Evolutionary conservation across 371 early-diverging fungal species (phyloP).

Genomic region (Furculomyces boomerangus): DNA sequence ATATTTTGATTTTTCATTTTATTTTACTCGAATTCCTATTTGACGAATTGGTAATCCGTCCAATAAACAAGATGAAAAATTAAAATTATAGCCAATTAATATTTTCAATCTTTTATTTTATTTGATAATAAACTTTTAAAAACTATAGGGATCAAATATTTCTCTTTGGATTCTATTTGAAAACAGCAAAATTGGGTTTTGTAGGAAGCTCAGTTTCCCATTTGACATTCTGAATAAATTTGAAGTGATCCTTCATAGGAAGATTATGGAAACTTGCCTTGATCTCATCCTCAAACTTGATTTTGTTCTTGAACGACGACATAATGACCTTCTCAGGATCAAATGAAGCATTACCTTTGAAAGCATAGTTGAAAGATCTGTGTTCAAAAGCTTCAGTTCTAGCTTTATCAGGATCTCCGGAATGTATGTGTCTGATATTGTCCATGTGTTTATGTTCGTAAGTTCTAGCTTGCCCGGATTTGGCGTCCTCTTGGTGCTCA

Average conservation of each 20-base stretch:
- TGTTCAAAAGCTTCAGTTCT: conserved; percentile 27
- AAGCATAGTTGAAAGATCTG: conserved; percentile 28
- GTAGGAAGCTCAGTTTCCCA: conserved; percentile 25
- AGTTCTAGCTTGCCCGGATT: conserved; percentile 19
- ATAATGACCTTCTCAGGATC: conserved; percentile 26
- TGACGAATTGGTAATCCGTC: too few species aligned
- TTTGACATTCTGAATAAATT: conserved; percentile 24
- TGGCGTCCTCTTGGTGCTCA: conserved; percentile 28
- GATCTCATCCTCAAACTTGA: conserved; percentile 26
- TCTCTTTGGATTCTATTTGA: conserved; percentile 2
- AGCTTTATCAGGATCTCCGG: conserved; percentile 23
- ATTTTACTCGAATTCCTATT: too few species aligned
- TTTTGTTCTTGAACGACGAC: conserved; percentile 23
- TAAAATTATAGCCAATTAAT: too few species aligned
- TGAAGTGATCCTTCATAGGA: conserved; percentile 24
- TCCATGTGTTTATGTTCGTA: conserved; percentile 30
- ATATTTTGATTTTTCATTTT: too few species aligned
- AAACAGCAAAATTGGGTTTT: conserved; percentile 24
- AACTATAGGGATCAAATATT: background rate
- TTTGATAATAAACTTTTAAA: background rate
- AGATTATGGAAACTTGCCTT: conserved; percentile 28
- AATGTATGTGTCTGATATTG: conserved; percentile 23
- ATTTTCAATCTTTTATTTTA: background rate
- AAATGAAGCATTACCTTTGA: conserved; percentile 22
- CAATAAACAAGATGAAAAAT: too few species aligned